These are phyloP conservation scores for Lactarius trivialis DNA, from an alignment of 768 basidiomycete genomes.

Conservation along the genomic window DNA sequence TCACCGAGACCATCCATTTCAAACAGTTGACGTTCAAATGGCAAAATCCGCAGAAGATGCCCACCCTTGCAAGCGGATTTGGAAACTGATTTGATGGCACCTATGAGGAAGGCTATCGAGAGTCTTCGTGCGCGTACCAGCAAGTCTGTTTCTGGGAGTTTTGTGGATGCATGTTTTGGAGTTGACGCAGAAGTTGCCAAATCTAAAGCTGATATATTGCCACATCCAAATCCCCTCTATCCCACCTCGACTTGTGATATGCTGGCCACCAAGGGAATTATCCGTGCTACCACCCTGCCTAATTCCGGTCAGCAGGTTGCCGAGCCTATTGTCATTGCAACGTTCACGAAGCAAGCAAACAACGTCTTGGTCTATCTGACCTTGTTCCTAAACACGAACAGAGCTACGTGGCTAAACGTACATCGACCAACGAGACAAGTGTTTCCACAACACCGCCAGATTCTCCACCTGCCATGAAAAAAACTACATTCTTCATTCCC, in stretches of 20 bases:
- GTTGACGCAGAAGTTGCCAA: neutral
- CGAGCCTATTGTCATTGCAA: neutral
- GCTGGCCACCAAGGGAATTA: neutral
- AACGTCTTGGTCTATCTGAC: constrained; percentile 54
- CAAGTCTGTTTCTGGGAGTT: constrained; percentile 55
- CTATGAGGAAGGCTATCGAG: constrained; percentile 67
- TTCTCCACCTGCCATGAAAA: constrained; percentile 19
- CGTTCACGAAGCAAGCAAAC: constrained; percentile 28
- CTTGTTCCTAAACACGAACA: constrained; percentile 39
- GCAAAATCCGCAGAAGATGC: constrained; percentile 11
- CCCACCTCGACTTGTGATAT: neutral
- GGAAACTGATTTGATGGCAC: constrained; percentile 51
- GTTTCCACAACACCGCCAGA: constrained; percentile 23
- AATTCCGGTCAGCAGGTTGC: neutral
- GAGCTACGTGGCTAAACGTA: constrained; percentile 29
- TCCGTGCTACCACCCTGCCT: neutral
- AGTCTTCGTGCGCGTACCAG: constrained; percentile 53
- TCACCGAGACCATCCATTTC: neutral
- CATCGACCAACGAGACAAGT: constrained; percentile 4
- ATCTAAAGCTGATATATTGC: constrained; percentile 53
- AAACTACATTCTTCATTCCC: constrained; percentile 29
- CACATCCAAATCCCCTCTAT: neutral
- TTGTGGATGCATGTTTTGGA: neutral
- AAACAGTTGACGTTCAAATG: neutral
- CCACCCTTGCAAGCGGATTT: neutral